A percentile compares a stretch with the other conserved stretches of the same genome.
Conservation (phyloP, 768 basidiomycete genomes). For the Cyathus striatus region DNA sequence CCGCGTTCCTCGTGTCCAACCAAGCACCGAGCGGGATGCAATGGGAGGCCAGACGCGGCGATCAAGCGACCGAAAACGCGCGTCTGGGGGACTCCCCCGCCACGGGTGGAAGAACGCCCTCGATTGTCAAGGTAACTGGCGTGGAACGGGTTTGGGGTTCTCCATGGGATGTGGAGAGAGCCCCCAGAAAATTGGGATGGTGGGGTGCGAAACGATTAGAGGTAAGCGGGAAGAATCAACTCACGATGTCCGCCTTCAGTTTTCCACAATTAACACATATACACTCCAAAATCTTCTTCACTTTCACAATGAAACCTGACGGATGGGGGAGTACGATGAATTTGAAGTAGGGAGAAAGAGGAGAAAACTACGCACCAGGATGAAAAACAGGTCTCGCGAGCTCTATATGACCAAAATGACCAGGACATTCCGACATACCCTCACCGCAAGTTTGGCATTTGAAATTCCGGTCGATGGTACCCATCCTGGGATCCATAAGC, state of each 20-base stretch:
- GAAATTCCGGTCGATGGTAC: slow-evolving; percentile 95
- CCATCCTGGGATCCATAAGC: slow-evolving; percentile 97
- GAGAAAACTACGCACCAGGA: slow-evolving; percentile 57
- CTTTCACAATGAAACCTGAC: slow-evolving; percentile 95
- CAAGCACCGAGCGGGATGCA: slow-evolving; percentile 60
- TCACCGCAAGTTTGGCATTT: slow-evolving; percentile 99
- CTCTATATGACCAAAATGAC: slow-evolving; percentile 99
- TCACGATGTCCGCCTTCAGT: slow-evolving; percentile 95
- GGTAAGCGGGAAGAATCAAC: slow-evolving; percentile 66
- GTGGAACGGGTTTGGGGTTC: slow-evolving; percentile 93
- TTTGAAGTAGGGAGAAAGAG: slow-evolving; percentile 1
- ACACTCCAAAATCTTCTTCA: slow-evolving; percentile 99
- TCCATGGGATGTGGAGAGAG: slow-evolving; percentile 87
- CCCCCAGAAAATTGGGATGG: slow-evolving; percentile 97
- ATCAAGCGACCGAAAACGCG: slow-evolving; percentile 95
- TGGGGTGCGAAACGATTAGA: slow-evolving; percentile 94
- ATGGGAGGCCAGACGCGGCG: slow-evolving; percentile 68
- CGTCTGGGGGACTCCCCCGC: slow-evolving; percentile 51
- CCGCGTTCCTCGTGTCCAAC: slow-evolving; percentile 87
- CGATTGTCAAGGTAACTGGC: slow-evolving; percentile 71
- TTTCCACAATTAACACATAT: slow-evolving; percentile 99
- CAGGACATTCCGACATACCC: slow-evolving; percentile 99
- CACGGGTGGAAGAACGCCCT: slow-evolving; percentile 79
- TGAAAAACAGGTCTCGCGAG: slow-evolving; percentile 96
- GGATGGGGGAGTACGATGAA: slow-evolving; percentile 1